Percentiles rank a stretch among this genome's conserved stretches.
Conservation (phyloP, 768 basidiomycete species). For the Sarcomyxa edulis region DNA sequence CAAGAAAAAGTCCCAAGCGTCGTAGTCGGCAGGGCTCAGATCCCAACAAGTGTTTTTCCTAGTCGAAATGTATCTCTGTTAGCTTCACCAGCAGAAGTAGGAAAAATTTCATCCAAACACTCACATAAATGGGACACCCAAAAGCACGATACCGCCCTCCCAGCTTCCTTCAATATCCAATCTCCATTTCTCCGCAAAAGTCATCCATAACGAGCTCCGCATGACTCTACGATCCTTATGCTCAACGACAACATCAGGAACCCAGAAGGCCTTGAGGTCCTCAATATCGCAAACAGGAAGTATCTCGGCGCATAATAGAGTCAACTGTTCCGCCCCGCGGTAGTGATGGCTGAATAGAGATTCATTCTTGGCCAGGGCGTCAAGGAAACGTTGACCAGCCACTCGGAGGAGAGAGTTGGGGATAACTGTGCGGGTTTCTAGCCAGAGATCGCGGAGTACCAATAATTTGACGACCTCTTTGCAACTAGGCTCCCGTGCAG, state of each 20-base stretch:
- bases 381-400: conserved; percentile 42
- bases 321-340: conserved; percentile 58
- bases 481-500: conserved; percentile 12
- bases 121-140: conserved; percentile 61
- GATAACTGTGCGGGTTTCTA: conserved; percentile 34
- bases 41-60: conserved; percentile 45
- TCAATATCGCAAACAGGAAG: conserved; percentile 40
- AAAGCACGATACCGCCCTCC: conserved; percentile 49
- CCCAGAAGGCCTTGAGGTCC: conserved; percentile 53
- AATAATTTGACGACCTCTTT: conserved; percentile 53
- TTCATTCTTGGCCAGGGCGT: conserved; percentile 43
- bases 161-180: conserved; percentile 38
- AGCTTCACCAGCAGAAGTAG: background rate
- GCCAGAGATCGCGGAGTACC: conserved; percentile 57
- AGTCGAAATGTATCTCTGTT: conserved; percentile 2
- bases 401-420: conserved; percentile 33
- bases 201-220: conserved; percentile 44
- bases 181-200: conserved; percentile 53
- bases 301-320: conserved; percentile 51
- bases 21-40: conserved; percentile 46
- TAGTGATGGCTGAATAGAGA: too few species aligned
- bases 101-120: conserved; percentile 21
- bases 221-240: conserved; percentile 17
- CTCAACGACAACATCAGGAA: conserved; percentile 31
- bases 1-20: conserved; percentile 57